Percentiles rank a stretch among this genome's conserved stretches.
Evolutionary conservation across 2,329 filamentous ascomycete species (phyloP).

Genomic region (Clarireedia paspali): DNA sequence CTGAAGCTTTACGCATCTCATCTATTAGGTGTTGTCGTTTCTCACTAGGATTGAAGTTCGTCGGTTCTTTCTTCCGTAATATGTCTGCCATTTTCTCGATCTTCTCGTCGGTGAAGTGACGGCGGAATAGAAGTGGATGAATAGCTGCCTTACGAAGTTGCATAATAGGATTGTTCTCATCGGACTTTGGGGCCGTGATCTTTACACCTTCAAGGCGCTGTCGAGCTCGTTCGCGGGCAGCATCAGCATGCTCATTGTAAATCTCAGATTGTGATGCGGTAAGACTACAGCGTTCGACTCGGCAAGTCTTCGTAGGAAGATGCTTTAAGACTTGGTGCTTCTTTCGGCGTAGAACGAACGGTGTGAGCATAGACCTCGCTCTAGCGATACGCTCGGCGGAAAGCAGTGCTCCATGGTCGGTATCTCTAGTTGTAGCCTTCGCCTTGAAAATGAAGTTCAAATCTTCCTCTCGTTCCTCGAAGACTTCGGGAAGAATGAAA

Average conservation of each 20-base stretch:
- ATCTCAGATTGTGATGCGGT: constrained; percentile 63
- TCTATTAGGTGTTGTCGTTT: constrained; percentile 43
- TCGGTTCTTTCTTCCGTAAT: constrained; percentile 61
- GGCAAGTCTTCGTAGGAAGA: constrained; percentile 70
- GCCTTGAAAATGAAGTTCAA: constrained; percentile 86
- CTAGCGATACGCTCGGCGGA: constrained; percentile 81
- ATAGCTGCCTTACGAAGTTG: constrained; percentile 87
- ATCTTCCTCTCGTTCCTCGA: constrained; percentile 67
- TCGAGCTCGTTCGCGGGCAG: constrained; percentile 52
- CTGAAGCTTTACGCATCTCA: constrained; percentile 51
- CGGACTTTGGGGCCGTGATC: constrained; percentile 38
- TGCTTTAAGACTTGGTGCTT: constrained; percentile 87
- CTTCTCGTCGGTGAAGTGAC: constrained; percentile 67
- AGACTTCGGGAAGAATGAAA: constrained; percentile 88
- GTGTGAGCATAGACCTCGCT: constrained; percentile 85
- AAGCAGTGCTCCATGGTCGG: constrained; percentile 72
- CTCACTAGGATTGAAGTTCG: constrained; percentile 42
- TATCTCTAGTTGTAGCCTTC: constrained; percentile 76
- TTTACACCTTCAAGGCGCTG: constrained; percentile 45
- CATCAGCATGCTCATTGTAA: constrained; percentile 63
- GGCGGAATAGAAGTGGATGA: constrained; percentile 80
- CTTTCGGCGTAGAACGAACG: constrained; percentile 88
- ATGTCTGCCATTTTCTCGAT: constrained; percentile 72
- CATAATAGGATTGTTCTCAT: constrained; percentile 71
- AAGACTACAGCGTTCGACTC: constrained; percentile 76